phyloP scores from a whole-genome alignment of 2,329 filamentous ascomycete genomes.

The Colletotrichum incanum region DNA sequence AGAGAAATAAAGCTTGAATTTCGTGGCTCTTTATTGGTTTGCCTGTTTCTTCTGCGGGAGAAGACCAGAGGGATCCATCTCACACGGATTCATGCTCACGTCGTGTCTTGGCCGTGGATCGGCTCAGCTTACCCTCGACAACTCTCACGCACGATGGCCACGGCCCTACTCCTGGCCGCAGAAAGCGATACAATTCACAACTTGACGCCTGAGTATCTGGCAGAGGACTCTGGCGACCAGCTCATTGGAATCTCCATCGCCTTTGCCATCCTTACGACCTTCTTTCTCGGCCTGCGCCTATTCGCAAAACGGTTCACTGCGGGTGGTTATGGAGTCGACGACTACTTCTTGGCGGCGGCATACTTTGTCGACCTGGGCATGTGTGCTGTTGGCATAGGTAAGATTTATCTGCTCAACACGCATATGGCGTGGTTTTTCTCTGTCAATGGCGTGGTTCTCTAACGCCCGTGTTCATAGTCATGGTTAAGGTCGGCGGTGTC shows the following conservation, averaged over 20 bases:
- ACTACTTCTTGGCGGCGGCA: conserved; percentile 38
- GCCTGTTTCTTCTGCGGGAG: conserved; percentile 19
- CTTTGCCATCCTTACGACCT: conserved; percentile 34
- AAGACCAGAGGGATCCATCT: neutral
- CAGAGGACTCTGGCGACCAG: conserved; percentile 33
- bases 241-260: conserved; percentile 46
- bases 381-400: conserved; percentile 40
- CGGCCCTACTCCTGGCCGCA: conserved; percentile 12
- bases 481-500: conserved; percentile 47
- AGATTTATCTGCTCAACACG: neutral
- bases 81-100: conserved; percentile 30
- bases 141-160: conserved; percentile 13
- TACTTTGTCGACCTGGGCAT: conserved; percentile 38
- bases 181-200: neutral
- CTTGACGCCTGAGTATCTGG: conserved; percentile 32
- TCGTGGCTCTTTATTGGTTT: neutral
- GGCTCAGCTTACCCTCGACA: conserved; percentile 27
- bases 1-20: neutral
- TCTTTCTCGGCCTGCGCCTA: conserved; percentile 34
- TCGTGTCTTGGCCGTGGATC: conserved; percentile 37
- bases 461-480: conserved; percentile 39
- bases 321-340: conserved; percentile 36
- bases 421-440: neutral
- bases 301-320: conserved; percentile 39
- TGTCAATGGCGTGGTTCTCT: neutral